Percentiles rank a stretch among this genome's conserved stretches.
Evolutionary conservation across 768 basidiomycete genomes (phyloP).

Genomic region (Amanita brunnescens): DNA sequence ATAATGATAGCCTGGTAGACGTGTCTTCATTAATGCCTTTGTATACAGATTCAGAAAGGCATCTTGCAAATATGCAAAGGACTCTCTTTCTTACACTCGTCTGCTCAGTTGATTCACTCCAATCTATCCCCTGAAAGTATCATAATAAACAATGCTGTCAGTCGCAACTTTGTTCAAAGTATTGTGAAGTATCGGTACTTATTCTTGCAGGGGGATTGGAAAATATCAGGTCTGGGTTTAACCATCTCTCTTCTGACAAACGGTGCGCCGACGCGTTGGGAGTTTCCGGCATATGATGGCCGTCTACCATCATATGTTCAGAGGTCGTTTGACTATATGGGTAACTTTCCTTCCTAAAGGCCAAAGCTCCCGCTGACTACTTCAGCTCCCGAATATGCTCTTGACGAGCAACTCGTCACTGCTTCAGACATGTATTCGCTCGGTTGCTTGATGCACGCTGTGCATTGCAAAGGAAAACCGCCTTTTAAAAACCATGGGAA

Average conservation of each 20-base stretch:
- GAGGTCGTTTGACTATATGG: constrained; percentile 92
- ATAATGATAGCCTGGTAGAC: constrained; percentile 9
- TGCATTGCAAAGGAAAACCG: constrained; percentile 80
- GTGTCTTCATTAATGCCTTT: constrained; percentile 5
- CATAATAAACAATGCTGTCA: constrained; percentile 80
- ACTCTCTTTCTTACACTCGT: constrained; percentile 83
- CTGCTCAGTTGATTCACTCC: constrained; percentile 86
- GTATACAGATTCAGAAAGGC: constrained; percentile 83
- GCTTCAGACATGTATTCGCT: constrained; percentile 92
- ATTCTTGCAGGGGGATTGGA: constrained; percentile 85
- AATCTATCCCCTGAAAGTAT: constrained; percentile 85
- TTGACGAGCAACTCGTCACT: constrained; percentile 81
- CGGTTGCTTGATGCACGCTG: constrained; percentile 85
- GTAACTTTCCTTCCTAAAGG: constrained; percentile 30
- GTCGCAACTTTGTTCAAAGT: constrained; percentile 16
- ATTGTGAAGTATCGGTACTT: not conserved
- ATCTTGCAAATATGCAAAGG: constrained; percentile 90
- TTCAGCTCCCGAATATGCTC: constrained; percentile 85
- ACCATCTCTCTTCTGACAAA: constrained; percentile 71
- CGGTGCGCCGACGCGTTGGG: constrained; percentile 75
- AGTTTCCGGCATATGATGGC: constrained; percentile 83
- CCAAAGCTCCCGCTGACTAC: not conserved
- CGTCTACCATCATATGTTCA: constrained; percentile 75
- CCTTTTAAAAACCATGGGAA: constrained; percentile 84
- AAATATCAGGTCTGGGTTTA: constrained; percentile 82